These are phyloP conservation scores for Mycena rosella DNA, from an alignment of 768 basidiomycete species.

Conservation along the genomic window DNA sequence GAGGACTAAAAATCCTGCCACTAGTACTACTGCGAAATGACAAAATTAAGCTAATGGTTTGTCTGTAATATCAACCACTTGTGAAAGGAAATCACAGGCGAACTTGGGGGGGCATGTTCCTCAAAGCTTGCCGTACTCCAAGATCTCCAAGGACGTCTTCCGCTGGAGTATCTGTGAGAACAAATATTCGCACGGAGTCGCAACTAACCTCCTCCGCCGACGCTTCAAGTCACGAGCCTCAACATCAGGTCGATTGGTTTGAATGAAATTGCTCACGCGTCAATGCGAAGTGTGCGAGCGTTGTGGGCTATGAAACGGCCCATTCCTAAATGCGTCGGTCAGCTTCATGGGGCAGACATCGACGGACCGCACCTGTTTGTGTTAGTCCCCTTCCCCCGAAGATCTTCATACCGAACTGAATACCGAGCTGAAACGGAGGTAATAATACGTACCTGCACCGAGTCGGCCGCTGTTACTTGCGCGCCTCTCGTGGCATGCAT, in stretches of 20 bases:
- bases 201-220: slow-evolving; percentile 74
- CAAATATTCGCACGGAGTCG: background rate
- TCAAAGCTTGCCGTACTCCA: slow-evolving; percentile 85
- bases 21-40: slow-evolving; percentile 19
- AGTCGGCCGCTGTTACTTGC: slow-evolving; percentile 74
- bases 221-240: slow-evolving; percentile 40
- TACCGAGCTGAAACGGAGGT: background rate
- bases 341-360: slow-evolving; percentile 15
- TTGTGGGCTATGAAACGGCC: slow-evolving; percentile 77
- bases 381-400: slow-evolving; percentile 93
- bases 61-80: slow-evolving; percentile 17
- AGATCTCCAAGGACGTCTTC: slow-evolving; percentile 89
- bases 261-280: slow-evolving; percentile 56
- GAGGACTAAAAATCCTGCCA: slow-evolving; percentile 17
- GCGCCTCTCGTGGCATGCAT: slow-evolving; percentile 73
- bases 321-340: slow-evolving; percentile 53
- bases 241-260: background rate
- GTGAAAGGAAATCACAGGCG: slow-evolving; percentile 59
- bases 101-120: slow-evolving; percentile 75
- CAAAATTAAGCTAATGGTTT: background rate
- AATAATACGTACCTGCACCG: slow-evolving; percentile 67
- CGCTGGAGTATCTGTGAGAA: slow-evolving; percentile 51
- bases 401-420: slow-evolving; percentile 54
- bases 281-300: slow-evolving; percentile 49
- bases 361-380: slow-evolving; percentile 67